Base-by-base conservation (phyloP, 2,329 filamentous ascomycete species). In the Purpureocillium takamizusanense region DNA sequence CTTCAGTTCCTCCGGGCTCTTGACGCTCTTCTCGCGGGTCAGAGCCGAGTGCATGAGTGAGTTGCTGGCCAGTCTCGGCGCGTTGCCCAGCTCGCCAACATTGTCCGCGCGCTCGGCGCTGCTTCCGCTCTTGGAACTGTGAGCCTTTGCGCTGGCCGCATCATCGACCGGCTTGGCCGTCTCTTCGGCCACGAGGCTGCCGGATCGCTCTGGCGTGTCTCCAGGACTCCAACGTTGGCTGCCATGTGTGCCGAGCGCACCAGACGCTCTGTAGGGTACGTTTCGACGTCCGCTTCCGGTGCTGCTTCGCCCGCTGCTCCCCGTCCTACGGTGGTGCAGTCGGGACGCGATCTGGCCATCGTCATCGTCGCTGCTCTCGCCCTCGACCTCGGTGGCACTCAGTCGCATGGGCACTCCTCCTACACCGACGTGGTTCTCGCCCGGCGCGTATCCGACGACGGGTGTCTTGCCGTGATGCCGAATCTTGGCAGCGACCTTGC, bases 331-430 rank as follows among this genome's bases (percentile, higher is more conserved):
- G 61, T 89, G 83, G 46, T 79, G 70, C 62, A 72, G 51, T 42
- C 67, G 70, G 48, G 66, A 60, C 49, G 58, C 55, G 36, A 60
- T 55, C 27, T 63, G 60, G 13, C 61, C 57, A 31, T 83, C 80
- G 35, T 86, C 84, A 33, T 86, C 82, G 37, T 87, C 85, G 55
- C 81, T 86, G 51, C 89, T 86, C 47, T 82, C 88, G 48, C 86
- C 87, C 52, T 94, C 88, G 12, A 97, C 86, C 60, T 98, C 92
- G 36, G 86, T 94, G n/a, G 92, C 90, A 57, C 86, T 94, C 45
- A 98, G 70, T 32, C 92, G 81, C 62, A 95, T 78, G 2, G 92
- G 92, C 30, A 97, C 89, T 39, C 87, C 88, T 31, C 81, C 77
- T 1, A 82, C 76, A 31, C 77, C 78, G 31, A 78, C 83, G 43